Evolutionary conservation across 371 early-diverging fungal species (phyloP).

Genomic region (Vittaforma corneae): DNA sequence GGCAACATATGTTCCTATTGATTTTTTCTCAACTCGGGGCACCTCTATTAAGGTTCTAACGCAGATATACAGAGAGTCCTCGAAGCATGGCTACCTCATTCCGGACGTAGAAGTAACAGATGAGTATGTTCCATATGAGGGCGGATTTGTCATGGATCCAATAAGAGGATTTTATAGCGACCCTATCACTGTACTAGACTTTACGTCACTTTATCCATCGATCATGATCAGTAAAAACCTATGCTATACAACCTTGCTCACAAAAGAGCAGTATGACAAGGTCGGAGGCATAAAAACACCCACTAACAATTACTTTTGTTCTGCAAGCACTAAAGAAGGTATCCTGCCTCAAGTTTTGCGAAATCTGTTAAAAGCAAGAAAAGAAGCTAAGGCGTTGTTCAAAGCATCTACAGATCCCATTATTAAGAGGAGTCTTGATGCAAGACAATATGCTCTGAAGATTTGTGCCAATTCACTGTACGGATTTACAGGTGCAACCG

Average conservation of each 20-base stretch:
- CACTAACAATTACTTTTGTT: slow-evolving; percentile 70
- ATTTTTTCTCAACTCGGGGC: slow-evolving; percentile 81
- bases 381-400: slow-evolving; percentile 79
- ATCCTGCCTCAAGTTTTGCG: slow-evolving; percentile 80
- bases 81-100: slow-evolving; percentile 71
- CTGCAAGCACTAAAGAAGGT: slow-evolving; percentile 66
- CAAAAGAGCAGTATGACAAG: slow-evolving; percentile 61
- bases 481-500: slow-evolving; percentile 94
- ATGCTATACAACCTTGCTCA: slow-evolving; percentile 85
- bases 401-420: slow-evolving; percentile 72
- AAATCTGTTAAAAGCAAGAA: slow-evolving; percentile 81
- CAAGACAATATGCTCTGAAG: slow-evolving; percentile 91
- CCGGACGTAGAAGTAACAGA: slow-evolving; percentile 70
- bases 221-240: slow-evolving; percentile 99
- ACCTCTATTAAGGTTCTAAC: slow-evolving; percentile 93
- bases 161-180: slow-evolving; percentile 80
- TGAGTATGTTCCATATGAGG: slow-evolving; percentile 79
- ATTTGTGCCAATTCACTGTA: slow-evolving; percentile 97
- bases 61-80: slow-evolving; percentile 80
- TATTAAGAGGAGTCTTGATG: slow-evolving; percentile 79
- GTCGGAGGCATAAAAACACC: slow-evolving; percentile 50
- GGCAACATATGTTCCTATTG: slow-evolving; percentile 85
- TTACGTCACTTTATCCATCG: slow-evolving; percentile 93
- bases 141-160: slow-evolving; percentile 96
- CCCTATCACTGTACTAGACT: slow-evolving; percentile 95